A percentile compares a stretch with the other conserved stretches of the same genome.
Evolutionary conservation across 805 yeast species (phyloP).

Genomic region (Candida germanica): DNA sequence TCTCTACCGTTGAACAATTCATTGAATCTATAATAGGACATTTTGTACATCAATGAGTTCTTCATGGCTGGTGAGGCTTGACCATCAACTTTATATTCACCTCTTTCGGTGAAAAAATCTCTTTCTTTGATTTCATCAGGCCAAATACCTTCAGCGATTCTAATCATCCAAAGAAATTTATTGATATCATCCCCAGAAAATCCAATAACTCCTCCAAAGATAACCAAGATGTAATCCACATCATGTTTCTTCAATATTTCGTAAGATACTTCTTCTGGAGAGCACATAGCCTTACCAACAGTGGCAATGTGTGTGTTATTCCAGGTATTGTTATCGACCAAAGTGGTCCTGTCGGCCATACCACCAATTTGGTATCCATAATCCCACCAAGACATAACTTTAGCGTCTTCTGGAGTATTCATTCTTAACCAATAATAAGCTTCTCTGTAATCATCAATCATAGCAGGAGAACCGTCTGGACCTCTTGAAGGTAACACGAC

Average conservation of each 20-base stretch:
- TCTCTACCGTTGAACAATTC: slow-evolving; percentile 62
- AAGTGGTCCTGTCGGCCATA: slow-evolving; percentile 98
- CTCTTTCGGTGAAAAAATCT: slow-evolving; percentile 74
- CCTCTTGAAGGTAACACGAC: slow-evolving; percentile 83
- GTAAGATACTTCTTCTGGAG: slow-evolving; percentile 83
- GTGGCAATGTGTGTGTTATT: slow-evolving; percentile 99
- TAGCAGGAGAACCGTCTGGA: slow-evolving; percentile 79
- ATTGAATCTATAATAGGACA: slow-evolving; percentile 84
- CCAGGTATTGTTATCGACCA: slow-evolving; percentile 99
- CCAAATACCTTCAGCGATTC: slow-evolving; percentile 99
- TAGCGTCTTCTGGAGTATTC: slow-evolving; percentile 96
- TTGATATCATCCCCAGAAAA: slow-evolving; percentile 95
- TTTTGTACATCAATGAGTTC: slow-evolving; percentile 88
- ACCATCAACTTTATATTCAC: slow-evolving; percentile 86
- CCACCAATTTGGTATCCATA: slow-evolving; percentile 99
- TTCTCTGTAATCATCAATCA: slow-evolving; percentile 97
- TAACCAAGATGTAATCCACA: slow-evolving; percentile 89
- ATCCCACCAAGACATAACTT: slow-evolving; percentile 99
- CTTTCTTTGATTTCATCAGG: slow-evolving; percentile 95
- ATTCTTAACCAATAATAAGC: slow-evolving; percentile 98
- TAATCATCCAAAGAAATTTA: slow-evolving; percentile 97
- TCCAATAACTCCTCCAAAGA: slow-evolving; percentile 92
- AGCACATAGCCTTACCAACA: slow-evolving; percentile 97
- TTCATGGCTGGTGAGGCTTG: slow-evolving; percentile 82
- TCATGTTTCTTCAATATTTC: slow-evolving; percentile 86